Percentiles rank a stretch among this genome's conserved stretches.
Conservation (phyloP, 176 grass and related monocot species). For the Juncus effusus region DNA sequence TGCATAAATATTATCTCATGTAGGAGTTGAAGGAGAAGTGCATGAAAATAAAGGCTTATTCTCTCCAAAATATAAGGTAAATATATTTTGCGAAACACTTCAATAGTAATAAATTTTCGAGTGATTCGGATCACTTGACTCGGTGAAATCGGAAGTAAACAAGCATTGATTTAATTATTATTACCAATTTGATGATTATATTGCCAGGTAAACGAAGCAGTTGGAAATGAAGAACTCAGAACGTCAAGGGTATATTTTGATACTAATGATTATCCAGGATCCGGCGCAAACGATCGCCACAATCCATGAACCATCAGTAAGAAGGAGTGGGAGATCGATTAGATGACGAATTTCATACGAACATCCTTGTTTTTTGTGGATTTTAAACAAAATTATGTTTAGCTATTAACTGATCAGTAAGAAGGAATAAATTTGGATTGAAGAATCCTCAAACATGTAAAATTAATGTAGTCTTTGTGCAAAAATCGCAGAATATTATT, state of each 20-base stretch:
- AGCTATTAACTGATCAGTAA: too few species aligned
- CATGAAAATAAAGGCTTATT: not conserved
- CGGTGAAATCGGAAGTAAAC: not conserved
- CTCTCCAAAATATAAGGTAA: not conserved
- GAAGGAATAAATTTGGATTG: too few species aligned
- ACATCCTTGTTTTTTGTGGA: too few species aligned
- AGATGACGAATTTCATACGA: too few species aligned
- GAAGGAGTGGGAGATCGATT: too few species aligned
- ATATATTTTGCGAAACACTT: constrained; percentile 1
- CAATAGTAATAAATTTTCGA: too few species aligned
- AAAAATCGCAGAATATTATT: too few species aligned
- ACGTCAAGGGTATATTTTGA: constrained; percentile 22
- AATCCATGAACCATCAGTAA: constrained; percentile 37
- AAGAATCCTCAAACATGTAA: too few species aligned
- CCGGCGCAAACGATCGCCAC: constrained; percentile 62
- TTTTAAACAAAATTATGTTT: too few species aligned
- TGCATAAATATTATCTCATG: not conserved
- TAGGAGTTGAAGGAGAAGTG: constrained; percentile 23
- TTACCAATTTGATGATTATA: not conserved
- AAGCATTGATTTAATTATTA: not conserved
- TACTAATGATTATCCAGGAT: constrained; percentile 56
- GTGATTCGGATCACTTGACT: not conserved
- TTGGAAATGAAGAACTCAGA: constrained; percentile 1
- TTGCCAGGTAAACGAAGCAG: constrained; percentile 15
- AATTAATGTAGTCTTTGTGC: too few species aligned